Base-by-base conservation (phyloP, 768 basidiomycete genomes). In the Mycena alexandri region DNA sequence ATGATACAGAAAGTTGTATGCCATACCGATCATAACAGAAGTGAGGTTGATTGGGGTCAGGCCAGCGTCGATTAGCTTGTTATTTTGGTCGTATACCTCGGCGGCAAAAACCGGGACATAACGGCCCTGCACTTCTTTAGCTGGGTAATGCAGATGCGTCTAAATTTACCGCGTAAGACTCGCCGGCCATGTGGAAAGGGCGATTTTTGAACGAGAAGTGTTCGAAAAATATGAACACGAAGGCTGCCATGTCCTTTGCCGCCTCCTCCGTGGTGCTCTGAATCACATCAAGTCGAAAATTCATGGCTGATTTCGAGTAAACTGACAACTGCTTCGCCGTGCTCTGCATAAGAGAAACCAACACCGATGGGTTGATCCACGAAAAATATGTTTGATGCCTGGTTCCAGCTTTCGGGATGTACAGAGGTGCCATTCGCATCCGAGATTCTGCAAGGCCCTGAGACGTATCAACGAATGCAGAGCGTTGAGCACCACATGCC, bases 171-270 rank as follows among this genome's bases (percentile, higher is more conserved):
- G 82, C 87, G 43, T 87, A 87, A 10, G 85, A 86, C 75, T 88
- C 82, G 22, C 83, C 89, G 5, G 87, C 82, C 82, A 90, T 84
- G 63, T 90, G 89, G 76, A 90, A 89, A 1, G 80, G 75, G 2
- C 90, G 80, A 1, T 89, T 90, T 70, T 90, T 87, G 81, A 93
- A 92, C 71, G 77, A 82, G 75, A 94, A 94, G 63, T 89, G 83
- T 69, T 92, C 90, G 53, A 93, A 93, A 78, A 93, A 93, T 59
- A 93, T 86, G 5, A 85, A 79, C 0, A 93, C 82, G 67, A 93
- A 93, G 0, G 88, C 86, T 0, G 90, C 89, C 7, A 93, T 86
- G 70, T 93, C 91, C 56, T 85, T 82, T 0, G 64, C 25, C 25
- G 36, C 43, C 29, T 51, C 29, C 50, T 44, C 59, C 10, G 61